phyloP scores from a whole-genome alignment of 169 alveolate genomes.

The Miamiensis avidus region DNA sequence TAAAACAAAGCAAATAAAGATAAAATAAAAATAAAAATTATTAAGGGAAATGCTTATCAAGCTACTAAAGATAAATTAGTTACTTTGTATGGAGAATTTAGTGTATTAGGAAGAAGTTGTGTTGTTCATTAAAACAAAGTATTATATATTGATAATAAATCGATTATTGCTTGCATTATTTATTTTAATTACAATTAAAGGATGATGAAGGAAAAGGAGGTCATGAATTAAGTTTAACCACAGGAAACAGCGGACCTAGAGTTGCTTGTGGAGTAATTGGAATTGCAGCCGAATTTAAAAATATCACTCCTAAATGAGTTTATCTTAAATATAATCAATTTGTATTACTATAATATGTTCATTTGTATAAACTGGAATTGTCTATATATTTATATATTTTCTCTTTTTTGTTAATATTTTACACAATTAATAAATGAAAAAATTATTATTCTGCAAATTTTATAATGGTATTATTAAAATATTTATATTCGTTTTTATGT shows the following conservation, averaged over 20 bases:
- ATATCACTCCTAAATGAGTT: slow-evolving; percentile 9
- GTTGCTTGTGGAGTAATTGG: slow-evolving; percentile 69
- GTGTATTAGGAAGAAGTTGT: slow-evolving; percentile 53
- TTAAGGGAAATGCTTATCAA: slow-evolving; percentile 31
- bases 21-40: too few species aligned
- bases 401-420: not conserved
- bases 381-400: not conserved
- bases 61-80: slow-evolving; percentile 29
- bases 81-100: slow-evolving; percentile 42
- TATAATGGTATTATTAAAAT: too few species aligned
- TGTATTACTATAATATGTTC: not conserved
- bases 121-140: slow-evolving; percentile 41
- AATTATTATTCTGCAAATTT: too few species aligned
- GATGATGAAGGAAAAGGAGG: slow-evolving; percentile 61
- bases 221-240: slow-evolving; percentile 31
- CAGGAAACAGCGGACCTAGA: slow-evolving; percentile 57
- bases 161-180: not conserved
- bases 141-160: too few species aligned
- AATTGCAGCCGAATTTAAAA: slow-evolving; percentile 24
- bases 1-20: too few species aligned
- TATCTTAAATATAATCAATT: not conserved
- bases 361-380: not conserved
- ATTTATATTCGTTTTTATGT: too few species aligned
- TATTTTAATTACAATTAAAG: not conserved
- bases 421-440: too few species aligned